A percentile compares a stretch with the other conserved stretches of the same genome.
These are phyloP conservation scores for Phytophthora sansomeana DNA, from an alignment of 352 stramenopile genomes.

Conservation along the genomic window DNA sequence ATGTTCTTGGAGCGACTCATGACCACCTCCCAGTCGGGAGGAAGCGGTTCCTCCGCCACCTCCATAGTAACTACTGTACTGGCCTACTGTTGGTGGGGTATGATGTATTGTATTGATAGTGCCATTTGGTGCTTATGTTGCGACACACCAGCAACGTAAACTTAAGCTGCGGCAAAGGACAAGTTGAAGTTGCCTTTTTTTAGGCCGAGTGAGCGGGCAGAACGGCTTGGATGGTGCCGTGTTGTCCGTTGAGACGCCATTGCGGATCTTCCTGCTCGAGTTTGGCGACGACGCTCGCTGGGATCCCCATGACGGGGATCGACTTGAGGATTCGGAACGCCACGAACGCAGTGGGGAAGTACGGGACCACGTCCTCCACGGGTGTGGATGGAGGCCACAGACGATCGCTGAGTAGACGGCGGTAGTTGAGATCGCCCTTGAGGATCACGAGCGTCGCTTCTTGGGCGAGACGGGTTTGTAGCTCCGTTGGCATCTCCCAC, in stretches of 20 bases:
- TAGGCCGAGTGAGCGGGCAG: conserved; percentile 22
- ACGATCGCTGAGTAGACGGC: conserved; percentile 93
- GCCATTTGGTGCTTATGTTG: too few relatives aligned
- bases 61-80: too few relatives aligned
- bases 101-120: too few relatives aligned
- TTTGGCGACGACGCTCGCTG: conserved; percentile 35
- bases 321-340: conserved; percentile 76
- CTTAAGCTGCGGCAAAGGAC: background rate
- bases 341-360: conserved; percentile 71
- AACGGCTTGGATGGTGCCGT: conserved; percentile 72
- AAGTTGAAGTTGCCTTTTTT: too few relatives aligned
- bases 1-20: conserved; percentile 88
- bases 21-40: conserved; percentile 74
- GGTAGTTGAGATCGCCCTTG: too few relatives aligned
- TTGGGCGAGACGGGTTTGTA: conserved; percentile 34
- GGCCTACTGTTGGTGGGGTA: too few relatives aligned
- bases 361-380: conserved; percentile 84
- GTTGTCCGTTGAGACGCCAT: conserved; percentile 69
- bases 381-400: conserved; percentile 88
- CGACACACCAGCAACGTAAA: too few relatives aligned
- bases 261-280: conserved; percentile 56
- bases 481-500: conserved; percentile 57
- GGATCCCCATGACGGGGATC: conserved; percentile 63
- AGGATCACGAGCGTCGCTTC: conserved; percentile 92
- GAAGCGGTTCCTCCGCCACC: conserved; percentile 42